These are phyloP conservation scores for Zychaea mexicana DNA, from an alignment of 371 early-diverging fungal genomes.

Conservation along the genomic window DNA sequence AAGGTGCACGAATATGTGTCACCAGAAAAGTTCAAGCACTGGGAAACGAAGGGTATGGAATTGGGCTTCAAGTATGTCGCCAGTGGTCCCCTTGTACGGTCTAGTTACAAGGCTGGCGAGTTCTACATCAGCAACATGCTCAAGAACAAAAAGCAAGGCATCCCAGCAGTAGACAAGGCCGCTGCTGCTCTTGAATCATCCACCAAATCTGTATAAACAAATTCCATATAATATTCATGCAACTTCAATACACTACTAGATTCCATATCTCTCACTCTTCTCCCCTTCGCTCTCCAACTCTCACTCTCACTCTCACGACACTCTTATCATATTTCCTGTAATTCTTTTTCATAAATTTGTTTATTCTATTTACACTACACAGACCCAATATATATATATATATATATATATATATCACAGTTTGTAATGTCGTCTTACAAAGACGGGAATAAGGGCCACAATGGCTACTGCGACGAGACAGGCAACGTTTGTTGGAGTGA, in stretches of 20 bases:
- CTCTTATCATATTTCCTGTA: too few relatives aligned
- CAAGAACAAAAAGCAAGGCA: conserved; percentile 59
- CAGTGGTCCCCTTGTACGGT: conserved; percentile 93
- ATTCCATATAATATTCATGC: background rate
- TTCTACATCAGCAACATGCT: conserved; percentile 92
- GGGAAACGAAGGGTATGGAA: conserved; percentile 80
- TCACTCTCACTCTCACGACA: too few relatives aligned
- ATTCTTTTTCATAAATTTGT: too few relatives aligned
- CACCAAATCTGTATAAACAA: background rate
- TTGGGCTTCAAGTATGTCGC: conserved; percentile 97
- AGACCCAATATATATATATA: background rate
- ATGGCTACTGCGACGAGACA: conserved; percentile 47
- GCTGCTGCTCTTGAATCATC: background rate
- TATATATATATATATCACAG: conserved; percentile 9
- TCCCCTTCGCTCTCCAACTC: too few relatives aligned
- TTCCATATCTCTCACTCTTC: too few relatives aligned
- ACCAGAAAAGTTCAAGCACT: conserved; percentile 92
- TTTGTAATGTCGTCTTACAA: conserved; percentile 33
- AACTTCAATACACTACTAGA: too few relatives aligned
- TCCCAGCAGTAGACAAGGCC: background rate
- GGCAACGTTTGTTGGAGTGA: conserved; percentile 43
- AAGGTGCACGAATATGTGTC: conserved; percentile 94
- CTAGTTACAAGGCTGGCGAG: conserved; percentile 98
- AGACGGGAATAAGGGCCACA: conserved; percentile 49
- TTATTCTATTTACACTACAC: too few relatives aligned